Base-by-base conservation (phyloP, 2,329 filamentous ascomycete species). In the Didymellaceae sp. region DNA sequence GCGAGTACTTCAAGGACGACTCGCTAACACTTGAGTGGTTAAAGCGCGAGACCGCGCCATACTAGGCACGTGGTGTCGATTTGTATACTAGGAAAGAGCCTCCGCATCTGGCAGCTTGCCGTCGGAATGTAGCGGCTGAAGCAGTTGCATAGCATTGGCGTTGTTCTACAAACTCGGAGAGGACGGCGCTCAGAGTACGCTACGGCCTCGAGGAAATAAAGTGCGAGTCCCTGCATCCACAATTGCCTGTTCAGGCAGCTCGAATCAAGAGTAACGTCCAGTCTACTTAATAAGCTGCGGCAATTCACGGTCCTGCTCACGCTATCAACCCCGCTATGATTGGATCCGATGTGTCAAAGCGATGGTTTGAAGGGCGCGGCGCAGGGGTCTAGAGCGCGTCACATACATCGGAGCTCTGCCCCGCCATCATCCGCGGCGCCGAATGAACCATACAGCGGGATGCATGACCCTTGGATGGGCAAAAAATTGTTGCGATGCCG, bases 31-130 rank as follows among this genome's bases (percentile, higher is more conserved):
- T 84, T 72, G 83, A 82, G 46, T 99, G 93, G 93, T 78, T 99
- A 64, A 83, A 90, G 76, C 84, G 90, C 66, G 94, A 99, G 78
- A 95, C 90, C n/a, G 80, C 82, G 65, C 83, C 86, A 5, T 72
- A 72, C 48, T 71, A 53, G 59, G 28, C 33, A 30, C 25, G 24
- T 31, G 4, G 35, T 26, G 25, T 24, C 9, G 14, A 16, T 21
- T 24, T 42, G 20, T 41, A 35, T 16, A 30, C 18, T 37, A 42
- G 24, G 17, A 30, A n/a, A 8, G 13, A 6, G 22, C 25, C 34
- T 24, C 24, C 14, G 37, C 28, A 17, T 48, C 40, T 13, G 35
- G 26, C 26, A 17, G 35, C 31, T n/a, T 13, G 45, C 24, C 16
- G 31, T 44, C 55, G 57, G 56, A 46, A 57, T 28, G 38, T 24